Percentiles rank a stretch among this genome's conserved stretches.
Conservation (phyloP, 441 rosid species). For the Eutrema salsugineum region DNA sequence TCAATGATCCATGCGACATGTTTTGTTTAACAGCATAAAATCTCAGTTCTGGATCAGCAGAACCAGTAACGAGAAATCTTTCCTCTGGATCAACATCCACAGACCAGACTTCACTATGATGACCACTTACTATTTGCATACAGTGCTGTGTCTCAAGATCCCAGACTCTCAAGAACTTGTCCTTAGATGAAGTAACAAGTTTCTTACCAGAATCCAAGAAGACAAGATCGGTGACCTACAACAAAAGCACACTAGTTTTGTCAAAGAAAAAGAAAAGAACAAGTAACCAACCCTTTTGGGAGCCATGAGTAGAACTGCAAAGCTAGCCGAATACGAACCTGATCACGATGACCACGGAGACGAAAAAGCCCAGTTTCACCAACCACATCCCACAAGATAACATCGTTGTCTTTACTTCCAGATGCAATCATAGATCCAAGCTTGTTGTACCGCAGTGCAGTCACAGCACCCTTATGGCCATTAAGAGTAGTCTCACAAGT, state of each 20-base stretch:
- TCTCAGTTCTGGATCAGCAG: constrained; percentile 82
- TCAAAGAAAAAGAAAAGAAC: not conserved
- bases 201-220: constrained; percentile 87
- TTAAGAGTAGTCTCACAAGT: constrained; percentile 69
- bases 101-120: constrained; percentile 98
- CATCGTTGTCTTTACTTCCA: constrained; percentile 91
- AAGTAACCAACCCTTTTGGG: not conserved
- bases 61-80: constrained; percentile 78
- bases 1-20: constrained; percentile 21
- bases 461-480: constrained; percentile 89
- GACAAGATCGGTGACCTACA: constrained; percentile 88
- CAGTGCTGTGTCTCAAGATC: constrained; percentile 97
- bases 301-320: not conserved
- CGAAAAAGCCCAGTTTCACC: constrained; percentile 84
- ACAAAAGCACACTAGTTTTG: not conserved
- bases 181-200: constrained; percentile 92
- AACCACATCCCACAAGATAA: constrained; percentile 91
- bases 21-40: constrained; percentile 65
- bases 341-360: constrained; percentile 94
- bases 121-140: constrained; percentile 90
- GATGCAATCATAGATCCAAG: constrained; percentile 80
- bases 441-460: constrained; percentile 62
- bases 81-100: constrained; percentile 82
- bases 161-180: constrained; percentile 96
- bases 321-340: constrained; percentile 42